A percentile compares a stretch with the other conserved stretches of the same genome.
phyloP scores from a whole-genome alignment of 2,329 filamentous ascomycete genomes.

The Colletotrichum scovillei region DNA sequence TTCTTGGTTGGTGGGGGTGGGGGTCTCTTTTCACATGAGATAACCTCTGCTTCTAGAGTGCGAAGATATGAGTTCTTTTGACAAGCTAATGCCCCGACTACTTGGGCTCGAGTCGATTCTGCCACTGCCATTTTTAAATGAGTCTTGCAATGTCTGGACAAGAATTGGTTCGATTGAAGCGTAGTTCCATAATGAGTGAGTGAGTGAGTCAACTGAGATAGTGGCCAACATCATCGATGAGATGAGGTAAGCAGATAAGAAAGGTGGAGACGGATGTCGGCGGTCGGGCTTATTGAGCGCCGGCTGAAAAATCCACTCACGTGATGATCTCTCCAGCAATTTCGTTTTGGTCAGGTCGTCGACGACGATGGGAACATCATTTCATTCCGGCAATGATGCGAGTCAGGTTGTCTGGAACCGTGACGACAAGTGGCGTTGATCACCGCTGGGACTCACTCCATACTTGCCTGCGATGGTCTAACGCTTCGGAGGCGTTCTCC shows the following conservation, averaged over 20 bases:
- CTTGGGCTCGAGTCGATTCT: slow-evolving; percentile 13
- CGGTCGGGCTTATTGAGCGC: neutral
- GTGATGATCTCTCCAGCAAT: too few species aligned
- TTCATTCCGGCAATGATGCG: neutral
- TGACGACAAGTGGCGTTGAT: neutral
- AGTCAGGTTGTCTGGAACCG: neutral
- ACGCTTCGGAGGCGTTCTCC: neutral
- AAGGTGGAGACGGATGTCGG: neutral
- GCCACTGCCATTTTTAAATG: slow-evolving; percentile 13
- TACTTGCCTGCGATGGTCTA: neutral
- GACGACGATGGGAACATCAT: neutral
- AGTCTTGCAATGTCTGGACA: neutral
- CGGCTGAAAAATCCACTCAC: neutral
- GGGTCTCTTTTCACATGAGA: slow-evolving; percentile 42
- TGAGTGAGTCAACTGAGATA: neutral
- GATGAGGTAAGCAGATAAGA: slow-evolving; percentile 1
- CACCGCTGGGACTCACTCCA: neutral
- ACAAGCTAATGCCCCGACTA: slow-evolving; percentile 44
- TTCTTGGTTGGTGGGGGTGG: slow-evolving; percentile 22
- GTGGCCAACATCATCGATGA: neutral
- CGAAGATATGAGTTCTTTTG: slow-evolving; percentile 43
- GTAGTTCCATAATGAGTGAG: neutral
- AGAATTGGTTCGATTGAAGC: neutral
- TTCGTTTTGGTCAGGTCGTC: neutral
- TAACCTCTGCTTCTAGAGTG: slow-evolving; percentile 40